phyloP scores from a whole-genome alignment of 306 rosid species.

The Fragaria ananassa region DNA sequence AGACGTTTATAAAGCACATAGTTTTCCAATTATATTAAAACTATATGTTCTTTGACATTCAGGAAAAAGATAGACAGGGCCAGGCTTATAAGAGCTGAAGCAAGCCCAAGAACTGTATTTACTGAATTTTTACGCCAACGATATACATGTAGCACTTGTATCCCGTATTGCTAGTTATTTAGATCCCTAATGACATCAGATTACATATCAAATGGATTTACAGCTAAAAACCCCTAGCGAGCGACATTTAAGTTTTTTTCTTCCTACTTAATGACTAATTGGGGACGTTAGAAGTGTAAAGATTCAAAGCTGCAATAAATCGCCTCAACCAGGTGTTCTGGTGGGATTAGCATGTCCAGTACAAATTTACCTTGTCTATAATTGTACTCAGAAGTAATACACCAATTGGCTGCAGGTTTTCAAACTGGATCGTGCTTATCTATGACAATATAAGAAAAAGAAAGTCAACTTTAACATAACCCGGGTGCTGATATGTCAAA shows the following conservation, averaged over 20 bases:
- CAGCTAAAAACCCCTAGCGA: background rate
- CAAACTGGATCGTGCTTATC: conserved; percentile 97
- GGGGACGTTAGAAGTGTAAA: background rate
- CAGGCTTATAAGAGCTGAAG: background rate
- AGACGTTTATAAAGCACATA: background rate
- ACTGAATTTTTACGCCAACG: background rate
- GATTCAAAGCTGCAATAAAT: background rate
- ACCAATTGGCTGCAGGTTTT: conserved; percentile 92
- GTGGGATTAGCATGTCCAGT: background rate
- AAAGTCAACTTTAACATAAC: conserved; percentile 23
- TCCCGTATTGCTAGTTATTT: background rate
- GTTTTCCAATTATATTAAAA: background rate
- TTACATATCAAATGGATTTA: background rate
- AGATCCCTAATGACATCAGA: background rate
- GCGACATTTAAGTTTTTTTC: background rate
- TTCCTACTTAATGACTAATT: background rate
- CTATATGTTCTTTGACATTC: background rate
- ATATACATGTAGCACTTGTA: background rate
- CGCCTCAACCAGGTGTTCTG: background rate
- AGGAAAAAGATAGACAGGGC: background rate
- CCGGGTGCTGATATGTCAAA: conserved; percentile 4
- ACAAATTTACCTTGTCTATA: conserved; percentile 71
- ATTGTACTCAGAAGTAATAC: conserved; percentile 77
- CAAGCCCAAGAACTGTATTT: background rate
- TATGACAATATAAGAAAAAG: conserved; percentile 27